These are phyloP conservation scores for Protomyces macrosporus DNA, from an alignment of 1,139 yeast species.

Conservation along the genomic window DNA sequence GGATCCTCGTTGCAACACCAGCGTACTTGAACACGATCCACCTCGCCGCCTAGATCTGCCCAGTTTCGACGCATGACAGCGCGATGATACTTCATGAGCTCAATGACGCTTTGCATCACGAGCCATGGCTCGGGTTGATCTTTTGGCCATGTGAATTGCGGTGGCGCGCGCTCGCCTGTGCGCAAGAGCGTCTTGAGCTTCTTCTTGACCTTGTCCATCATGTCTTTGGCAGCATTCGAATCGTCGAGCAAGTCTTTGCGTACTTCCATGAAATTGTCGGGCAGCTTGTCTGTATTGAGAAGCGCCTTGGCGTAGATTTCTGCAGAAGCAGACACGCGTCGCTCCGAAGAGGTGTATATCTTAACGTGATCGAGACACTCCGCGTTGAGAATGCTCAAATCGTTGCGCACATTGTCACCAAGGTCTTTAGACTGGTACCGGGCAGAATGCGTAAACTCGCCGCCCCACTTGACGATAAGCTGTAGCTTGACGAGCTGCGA, in stretches of 20 bases:
- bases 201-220: conserved; percentile 97
- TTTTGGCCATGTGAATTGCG: conserved; percentile 98
- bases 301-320: conserved; percentile 80
- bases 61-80: conserved; percentile 80
- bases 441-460: conserved; percentile 98
- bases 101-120: conserved; percentile 89
- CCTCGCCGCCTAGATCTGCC: conserved; percentile 50
- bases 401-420: conserved; percentile 93
- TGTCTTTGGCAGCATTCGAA: conserved; percentile 94
- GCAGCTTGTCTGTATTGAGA: conserved; percentile 65
- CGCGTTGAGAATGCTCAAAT: conserved; percentile 75
- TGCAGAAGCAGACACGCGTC: conserved; percentile 88
- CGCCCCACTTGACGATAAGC: conserved; percentile 96
- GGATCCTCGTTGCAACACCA: conserved; percentile 99
- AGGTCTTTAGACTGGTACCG: conserved; percentile 88
- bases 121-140: conserved; percentile 96
- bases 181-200: conserved; percentile 88
- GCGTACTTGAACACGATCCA: conserved; percentile 59
- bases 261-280: conserved; percentile 72
- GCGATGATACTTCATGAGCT: conserved; percentile 87
- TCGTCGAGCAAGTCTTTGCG: conserved; percentile 91
- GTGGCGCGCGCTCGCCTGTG: conserved; percentile 97
- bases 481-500: conserved; percentile 91
- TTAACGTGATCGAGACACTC: conserved; percentile 78
- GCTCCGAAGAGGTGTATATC: conserved; percentile 86